phyloP scores from a whole-genome alignment of 2,329 filamentous ascomycete genomes.

The Xylariaceae sp. region DNA sequence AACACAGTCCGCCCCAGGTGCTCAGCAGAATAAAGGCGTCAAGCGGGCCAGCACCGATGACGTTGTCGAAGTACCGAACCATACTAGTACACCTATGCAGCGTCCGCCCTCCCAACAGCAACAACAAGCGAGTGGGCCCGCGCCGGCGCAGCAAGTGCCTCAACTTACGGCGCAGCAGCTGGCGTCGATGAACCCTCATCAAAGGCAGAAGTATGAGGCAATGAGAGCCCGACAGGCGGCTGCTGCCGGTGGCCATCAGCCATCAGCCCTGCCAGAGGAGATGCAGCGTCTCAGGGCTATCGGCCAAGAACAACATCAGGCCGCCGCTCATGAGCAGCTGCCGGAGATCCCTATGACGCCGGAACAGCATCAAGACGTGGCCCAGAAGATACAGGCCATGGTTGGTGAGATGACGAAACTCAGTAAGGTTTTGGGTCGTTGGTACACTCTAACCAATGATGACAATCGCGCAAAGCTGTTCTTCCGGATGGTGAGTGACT shows the following conservation, averaged over 20 bases:
- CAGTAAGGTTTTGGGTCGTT: constrained; percentile 35
- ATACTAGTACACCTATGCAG: constrained; percentile 15
- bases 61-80: constrained; percentile 18
- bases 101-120: constrained; percentile 26
- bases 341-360: constrained; percentile 39
- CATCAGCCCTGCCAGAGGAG: constrained; percentile 32
- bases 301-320: constrained; percentile 25
- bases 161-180: constrained; percentile 31
- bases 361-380: constrained; percentile 36
- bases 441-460: constrained; percentile 42
- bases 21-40: constrained; percentile 33
- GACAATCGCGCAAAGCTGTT: constrained; percentile 44
- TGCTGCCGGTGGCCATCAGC: background rate
- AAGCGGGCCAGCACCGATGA: constrained; percentile 47
- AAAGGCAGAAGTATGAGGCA: constrained; percentile 37
- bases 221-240: constrained; percentile 19
- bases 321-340: constrained; percentile 31
- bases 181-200: constrained; percentile 35
- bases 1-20: constrained; percentile 30
- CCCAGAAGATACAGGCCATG: constrained; percentile 34
- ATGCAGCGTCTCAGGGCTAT: constrained; percentile 25
- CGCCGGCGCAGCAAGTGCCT: constrained; percentile 13
- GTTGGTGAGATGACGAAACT: constrained; percentile 36
- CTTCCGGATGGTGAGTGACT: constrained; percentile 42
- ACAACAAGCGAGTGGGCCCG: constrained; percentile 9